Percentiles rank a stretch among this genome's conserved stretches.
These are phyloP conservation scores for Omphalotus guepiniiformis DNA, from an alignment of 768 basidiomycete genomes.

Conservation along the genomic window DNA sequence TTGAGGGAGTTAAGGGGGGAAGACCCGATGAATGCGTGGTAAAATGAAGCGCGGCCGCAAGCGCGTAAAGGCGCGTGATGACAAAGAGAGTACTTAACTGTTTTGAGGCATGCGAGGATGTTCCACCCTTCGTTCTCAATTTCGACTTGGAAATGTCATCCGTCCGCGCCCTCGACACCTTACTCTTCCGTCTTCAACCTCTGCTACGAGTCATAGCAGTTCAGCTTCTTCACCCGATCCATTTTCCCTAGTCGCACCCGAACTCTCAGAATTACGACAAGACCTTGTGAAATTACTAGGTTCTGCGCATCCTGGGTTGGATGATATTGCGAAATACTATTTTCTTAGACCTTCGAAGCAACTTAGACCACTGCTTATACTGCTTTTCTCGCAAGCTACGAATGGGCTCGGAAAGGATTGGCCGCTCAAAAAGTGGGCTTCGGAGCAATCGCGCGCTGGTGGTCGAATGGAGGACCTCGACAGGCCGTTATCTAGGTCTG, in stretches of 20 bases:
- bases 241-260: constrained; percentile 59
- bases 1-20: too few relatives aligned
- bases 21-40: too few relatives aligned
- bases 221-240: constrained; percentile 48
- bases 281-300: constrained; percentile 73
- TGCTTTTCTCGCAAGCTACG: constrained; percentile 84
- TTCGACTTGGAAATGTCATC: neutral
- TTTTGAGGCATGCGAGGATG: too few relatives aligned
- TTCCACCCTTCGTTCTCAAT: neutral
- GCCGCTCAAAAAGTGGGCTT: constrained; percentile 50
- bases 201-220: neutral
- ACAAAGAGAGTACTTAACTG: too few relatives aligned
- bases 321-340: constrained; percentile 88
- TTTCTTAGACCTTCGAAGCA: constrained; percentile 90
- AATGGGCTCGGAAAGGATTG: constrained; percentile 78
- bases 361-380: constrained; percentile 80
- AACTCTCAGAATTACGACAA: constrained; percentile 63
- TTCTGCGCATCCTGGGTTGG: constrained; percentile 78
- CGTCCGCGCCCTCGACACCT: neutral
- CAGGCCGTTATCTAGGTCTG: constrained; percentile 61
- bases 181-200: neutral
- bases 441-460: constrained; percentile 44
- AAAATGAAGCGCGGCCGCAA: too few relatives aligned
- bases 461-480: constrained; percentile 60
- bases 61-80: too few relatives aligned